Percentiles rank a stretch among this genome's conserved stretches.
phyloP scores from a whole-genome alignment of 2,329 filamentous ascomycete species.

The Penicillium sp. region DNA sequence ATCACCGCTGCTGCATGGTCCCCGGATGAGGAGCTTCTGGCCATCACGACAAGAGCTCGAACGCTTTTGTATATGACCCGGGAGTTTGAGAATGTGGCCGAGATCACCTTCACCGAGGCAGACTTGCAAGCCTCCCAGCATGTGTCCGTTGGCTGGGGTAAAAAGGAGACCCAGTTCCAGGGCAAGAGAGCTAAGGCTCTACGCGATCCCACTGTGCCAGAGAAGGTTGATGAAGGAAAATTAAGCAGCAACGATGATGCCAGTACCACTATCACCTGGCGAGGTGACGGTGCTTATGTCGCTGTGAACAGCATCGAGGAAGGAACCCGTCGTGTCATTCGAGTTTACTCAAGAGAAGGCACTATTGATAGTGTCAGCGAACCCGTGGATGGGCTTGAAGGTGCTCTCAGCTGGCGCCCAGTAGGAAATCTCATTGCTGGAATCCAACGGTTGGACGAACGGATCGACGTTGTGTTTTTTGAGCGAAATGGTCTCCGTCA shows the following conservation, averaged over 20 bases:
- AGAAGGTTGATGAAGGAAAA: conserved; percentile 80
- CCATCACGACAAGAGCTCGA: conserved; percentile 73
- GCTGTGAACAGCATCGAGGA: conserved; percentile 78
- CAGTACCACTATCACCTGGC: conserved; percentile 77
- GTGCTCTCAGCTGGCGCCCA: conserved; percentile 84
- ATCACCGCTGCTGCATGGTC: conserved; percentile 91
- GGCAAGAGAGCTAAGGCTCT: conserved; percentile 83
- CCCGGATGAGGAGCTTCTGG: conserved; percentile 87
- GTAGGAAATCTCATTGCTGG: conserved; percentile 87
- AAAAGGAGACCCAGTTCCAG: conserved; percentile 96
- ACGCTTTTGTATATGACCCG: conserved; percentile 91
- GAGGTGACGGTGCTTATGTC: conserved; percentile 88
- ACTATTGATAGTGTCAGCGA: conserved; percentile 90
- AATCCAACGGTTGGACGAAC: conserved; percentile 67
- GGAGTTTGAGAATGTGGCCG: conserved; percentile 78
- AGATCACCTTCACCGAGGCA: conserved; percentile 67
- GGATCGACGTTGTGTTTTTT: conserved; percentile 87
- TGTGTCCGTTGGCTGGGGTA: conserved; percentile 97
- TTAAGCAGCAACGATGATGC: conserved; percentile 73
- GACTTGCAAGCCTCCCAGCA: conserved; percentile 87
- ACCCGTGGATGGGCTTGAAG: conserved; percentile 88
- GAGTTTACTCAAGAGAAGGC: conserved; percentile 88
- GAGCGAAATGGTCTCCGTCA: conserved; percentile 97
- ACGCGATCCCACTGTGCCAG: conserved; percentile 89
- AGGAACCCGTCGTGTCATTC: conserved; percentile 70